Evolutionary conservation across 495 filamentous ascomycete genomes (phyloP).

Genomic region (Echria macrotheca): DNA sequence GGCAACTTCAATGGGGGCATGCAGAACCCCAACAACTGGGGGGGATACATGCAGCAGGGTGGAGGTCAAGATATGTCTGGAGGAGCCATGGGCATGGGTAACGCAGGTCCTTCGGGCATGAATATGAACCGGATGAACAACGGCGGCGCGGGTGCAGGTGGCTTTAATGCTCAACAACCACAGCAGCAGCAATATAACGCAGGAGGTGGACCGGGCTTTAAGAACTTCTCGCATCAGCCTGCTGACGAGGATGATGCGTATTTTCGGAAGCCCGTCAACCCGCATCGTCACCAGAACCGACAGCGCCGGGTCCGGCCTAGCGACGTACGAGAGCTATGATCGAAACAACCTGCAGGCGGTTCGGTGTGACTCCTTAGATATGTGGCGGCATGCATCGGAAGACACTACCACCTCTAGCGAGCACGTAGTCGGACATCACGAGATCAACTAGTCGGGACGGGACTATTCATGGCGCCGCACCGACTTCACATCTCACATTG

Average conservation of each 20-base stretch:
- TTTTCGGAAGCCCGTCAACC: slow-evolving; percentile 93
- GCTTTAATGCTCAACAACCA: slow-evolving; percentile 38
- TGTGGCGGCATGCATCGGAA: too few relatives aligned
- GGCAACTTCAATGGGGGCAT: slow-evolving; percentile 1
- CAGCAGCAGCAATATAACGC: slow-evolving; percentile 32
- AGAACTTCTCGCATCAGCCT: slow-evolving; percentile 61
- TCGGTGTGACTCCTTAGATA: not conserved
- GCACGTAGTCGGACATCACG: too few relatives aligned
- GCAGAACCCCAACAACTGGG: slow-evolving; percentile 13
- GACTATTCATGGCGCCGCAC: too few relatives aligned
- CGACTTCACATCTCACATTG: too few relatives aligned
- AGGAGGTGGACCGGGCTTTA: slow-evolving; percentile 9
- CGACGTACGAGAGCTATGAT: slow-evolving; percentile 81
- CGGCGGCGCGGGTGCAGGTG: slow-evolving; percentile 21
- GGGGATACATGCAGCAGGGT: slow-evolving; percentile 30
- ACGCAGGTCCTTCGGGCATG: slow-evolving; percentile 8
- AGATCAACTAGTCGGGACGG: too few relatives aligned
- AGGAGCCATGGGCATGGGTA: slow-evolving; percentile 14
- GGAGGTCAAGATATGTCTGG: slow-evolving; percentile 10
- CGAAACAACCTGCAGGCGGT: not conserved
- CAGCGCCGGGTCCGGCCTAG: slow-evolving; percentile 73
- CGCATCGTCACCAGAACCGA: slow-evolving; percentile 78
- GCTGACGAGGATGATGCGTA: slow-evolving; percentile 87
- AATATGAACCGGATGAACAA: slow-evolving; percentile 24
- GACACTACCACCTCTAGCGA: not conserved